Base-by-base conservation (phyloP, 2,329 filamentous ascomycete genomes). In the Pseudogymnoascus sp. region DNA sequence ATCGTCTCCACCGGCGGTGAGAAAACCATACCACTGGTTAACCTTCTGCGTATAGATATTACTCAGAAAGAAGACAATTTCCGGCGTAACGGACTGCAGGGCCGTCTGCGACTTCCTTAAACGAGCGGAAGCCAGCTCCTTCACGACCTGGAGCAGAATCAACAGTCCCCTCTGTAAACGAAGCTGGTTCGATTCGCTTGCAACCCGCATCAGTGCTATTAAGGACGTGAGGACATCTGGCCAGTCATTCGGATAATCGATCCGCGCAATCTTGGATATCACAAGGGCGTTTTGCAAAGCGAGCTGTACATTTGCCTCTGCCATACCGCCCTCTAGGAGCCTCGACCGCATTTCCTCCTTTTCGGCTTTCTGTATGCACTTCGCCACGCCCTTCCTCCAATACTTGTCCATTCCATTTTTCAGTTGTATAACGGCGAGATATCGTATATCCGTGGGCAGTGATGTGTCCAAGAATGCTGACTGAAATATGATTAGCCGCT, bases 371-470 rank as follows among this genome's bases (percentile, higher is more conserved):
- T 86, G 84, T 60, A 88, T 82, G 57, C 89, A 84, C 33, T 88
- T 89, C 70, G 26, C 71, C 57, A 61, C 74, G 66, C 33, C 75
- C 70, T 80, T 90, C 70, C 94, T 82, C 94, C 94, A 99, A 73
- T 91, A 90, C 71, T 88, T 91, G 71, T 97, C 92, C 73, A 97
- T 92, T 60, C 92, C 94, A 72, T 97, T 96, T 72, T 97, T 97
- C 59, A 99, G 80, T 71, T 96, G 89, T 66, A 97, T 96, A 61
- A 97, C 84, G 59, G 92, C 89, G 9, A 96, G 84, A 69, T 95
- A 91, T 63, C 94, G 88, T 59, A 92, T 82, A 68, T 95, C 86
- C 61, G 83, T 74, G 1, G 90, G 88, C 1, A 95, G 76, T 1
- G 84, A 83, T 63, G 84, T 84, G 74, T 96, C 89, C 64, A 96